phyloP scores from a whole-genome alignment of 2,329 filamentous ascomycete species.

The Didymosphaeria variabile region DNA sequence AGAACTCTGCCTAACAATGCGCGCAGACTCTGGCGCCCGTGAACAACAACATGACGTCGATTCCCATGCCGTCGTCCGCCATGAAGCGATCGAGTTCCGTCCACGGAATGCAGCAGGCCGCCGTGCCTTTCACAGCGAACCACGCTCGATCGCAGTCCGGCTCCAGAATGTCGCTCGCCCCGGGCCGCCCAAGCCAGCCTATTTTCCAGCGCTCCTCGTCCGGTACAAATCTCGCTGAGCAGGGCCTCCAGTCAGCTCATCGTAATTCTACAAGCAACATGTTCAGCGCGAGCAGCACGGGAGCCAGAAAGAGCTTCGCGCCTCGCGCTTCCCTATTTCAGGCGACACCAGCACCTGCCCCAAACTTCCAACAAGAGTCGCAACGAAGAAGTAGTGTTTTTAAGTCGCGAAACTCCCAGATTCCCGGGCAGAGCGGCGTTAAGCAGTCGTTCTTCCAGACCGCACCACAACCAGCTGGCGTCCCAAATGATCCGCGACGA shows the following conservation, averaged over 20 bases:
- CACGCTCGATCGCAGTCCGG: constrained; percentile 85
- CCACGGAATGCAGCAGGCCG: constrained; percentile 66
- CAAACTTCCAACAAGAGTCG: constrained; percentile 65
- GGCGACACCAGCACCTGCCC: constrained; percentile 57
- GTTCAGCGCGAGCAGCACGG: constrained; percentile 59
- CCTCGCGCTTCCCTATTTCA: constrained; percentile 60
- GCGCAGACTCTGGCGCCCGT: constrained; percentile 84
- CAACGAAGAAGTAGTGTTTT: constrained; percentile 78
- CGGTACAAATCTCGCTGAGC: constrained; percentile 79
- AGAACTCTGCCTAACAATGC: constrained; percentile 23
- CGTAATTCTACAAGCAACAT: constrained; percentile 80
- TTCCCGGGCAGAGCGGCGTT: constrained; percentile 68
- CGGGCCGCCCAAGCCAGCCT: constrained; percentile 81
- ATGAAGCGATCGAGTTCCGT: constrained; percentile 92
- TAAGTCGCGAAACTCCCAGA: constrained; percentile 67
- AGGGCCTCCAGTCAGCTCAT: constrained; percentile 84
- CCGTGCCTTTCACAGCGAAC: constrained; percentile 68
- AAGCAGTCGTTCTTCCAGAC: constrained; percentile 97
- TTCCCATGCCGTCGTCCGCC: constrained; percentile 90
- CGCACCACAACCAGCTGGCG: constrained; percentile 79
- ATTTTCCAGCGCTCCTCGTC: constrained; percentile 87
- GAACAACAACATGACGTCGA: constrained; percentile 78
- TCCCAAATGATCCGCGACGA: constrained; percentile 86
- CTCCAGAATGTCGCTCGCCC: constrained; percentile 84
- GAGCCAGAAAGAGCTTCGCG: constrained; percentile 75